Evolutionary conservation across 768 basidiomycete species (phyloP).

Genomic region (Leccinellum rugosiceps): DNA sequence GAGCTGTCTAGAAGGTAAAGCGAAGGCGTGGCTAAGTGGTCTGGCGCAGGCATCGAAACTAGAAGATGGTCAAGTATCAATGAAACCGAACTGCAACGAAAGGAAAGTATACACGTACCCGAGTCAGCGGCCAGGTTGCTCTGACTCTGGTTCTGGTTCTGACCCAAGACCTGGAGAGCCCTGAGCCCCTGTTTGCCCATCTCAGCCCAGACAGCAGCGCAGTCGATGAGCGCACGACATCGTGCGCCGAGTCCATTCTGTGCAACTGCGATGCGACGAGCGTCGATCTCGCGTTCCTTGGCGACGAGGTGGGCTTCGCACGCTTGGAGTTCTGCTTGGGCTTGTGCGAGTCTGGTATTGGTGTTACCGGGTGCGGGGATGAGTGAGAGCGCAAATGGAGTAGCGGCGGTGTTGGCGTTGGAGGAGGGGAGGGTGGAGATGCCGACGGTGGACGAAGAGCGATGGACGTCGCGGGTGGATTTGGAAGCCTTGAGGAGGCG

Average conservation of each 20-base stretch:
- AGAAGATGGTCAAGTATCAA: neutral
- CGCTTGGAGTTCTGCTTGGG: slow-evolving; percentile 77
- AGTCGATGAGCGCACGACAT: slow-evolving; percentile 63
- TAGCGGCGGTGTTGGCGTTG: slow-evolving; percentile 21
- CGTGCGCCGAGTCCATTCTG: slow-evolving; percentile 60
- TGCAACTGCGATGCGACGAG: slow-evolving; percentile 50
- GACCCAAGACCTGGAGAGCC: slow-evolving; percentile 18
- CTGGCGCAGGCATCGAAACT: slow-evolving; percentile 4
- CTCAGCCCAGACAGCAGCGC: slow-evolving; percentile 66
- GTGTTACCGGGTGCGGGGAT: slow-evolving; percentile 10
- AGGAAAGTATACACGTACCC: slow-evolving; percentile 1
- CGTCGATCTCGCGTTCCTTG: slow-evolving; percentile 65
- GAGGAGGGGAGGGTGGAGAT: slow-evolving; percentile 42
- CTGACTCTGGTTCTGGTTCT: neutral
- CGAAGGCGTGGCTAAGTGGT: neutral
- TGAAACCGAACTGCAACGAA: neutral
- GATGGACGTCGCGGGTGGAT: slow-evolving; percentile 37
- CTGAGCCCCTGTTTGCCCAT: slow-evolving; percentile 59
- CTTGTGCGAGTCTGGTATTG: slow-evolving; percentile 52
- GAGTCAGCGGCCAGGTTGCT: neutral
- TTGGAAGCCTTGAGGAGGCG: slow-evolving; percentile 79
- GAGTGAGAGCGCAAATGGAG: neutral
- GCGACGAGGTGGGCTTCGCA: slow-evolving; percentile 71
- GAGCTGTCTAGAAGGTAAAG: slow-evolving; percentile 48
- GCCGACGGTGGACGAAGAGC: slow-evolving; percentile 29